Evolutionary conservation across 345 rosid genomes (phyloP).

Genomic region (Mercurialis annua): DNA sequence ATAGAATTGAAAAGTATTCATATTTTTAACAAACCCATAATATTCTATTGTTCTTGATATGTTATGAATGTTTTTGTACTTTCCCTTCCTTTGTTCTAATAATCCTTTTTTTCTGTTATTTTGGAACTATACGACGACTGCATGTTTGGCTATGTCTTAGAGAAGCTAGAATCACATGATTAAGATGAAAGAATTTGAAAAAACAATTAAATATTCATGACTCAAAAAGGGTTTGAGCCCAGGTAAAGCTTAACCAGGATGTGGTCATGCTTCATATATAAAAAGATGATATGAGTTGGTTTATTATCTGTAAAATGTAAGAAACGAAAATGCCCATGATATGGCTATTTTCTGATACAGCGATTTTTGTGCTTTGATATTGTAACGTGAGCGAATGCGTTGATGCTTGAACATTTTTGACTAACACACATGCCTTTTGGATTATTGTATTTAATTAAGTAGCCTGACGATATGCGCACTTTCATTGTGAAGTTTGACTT

Average conservation of each 20-base stretch:
- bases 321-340: neutral
- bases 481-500: neutral
- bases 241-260: neutral
- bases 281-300: neutral
- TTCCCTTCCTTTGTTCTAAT: neutral
- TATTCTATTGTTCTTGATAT: neutral
- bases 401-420: conserved; percentile 9
- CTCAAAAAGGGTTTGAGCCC: neutral
- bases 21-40: neutral
- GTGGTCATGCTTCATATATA: neutral
- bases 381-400: neutral
- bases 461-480: neutral
- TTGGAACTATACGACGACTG: too few species aligned
- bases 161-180: too few species aligned
- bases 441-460: neutral
- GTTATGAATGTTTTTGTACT: neutral
- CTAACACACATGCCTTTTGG: neutral
- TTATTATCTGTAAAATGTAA: neutral
- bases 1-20: neutral
- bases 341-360: neutral
- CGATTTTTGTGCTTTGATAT: neutral
- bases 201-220: neutral
- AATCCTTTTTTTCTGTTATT: neutral
- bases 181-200: neutral
- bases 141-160: too few species aligned